Conservation (phyloP, 441 rosid species). For the Bruguiera hainesii region DNA sequence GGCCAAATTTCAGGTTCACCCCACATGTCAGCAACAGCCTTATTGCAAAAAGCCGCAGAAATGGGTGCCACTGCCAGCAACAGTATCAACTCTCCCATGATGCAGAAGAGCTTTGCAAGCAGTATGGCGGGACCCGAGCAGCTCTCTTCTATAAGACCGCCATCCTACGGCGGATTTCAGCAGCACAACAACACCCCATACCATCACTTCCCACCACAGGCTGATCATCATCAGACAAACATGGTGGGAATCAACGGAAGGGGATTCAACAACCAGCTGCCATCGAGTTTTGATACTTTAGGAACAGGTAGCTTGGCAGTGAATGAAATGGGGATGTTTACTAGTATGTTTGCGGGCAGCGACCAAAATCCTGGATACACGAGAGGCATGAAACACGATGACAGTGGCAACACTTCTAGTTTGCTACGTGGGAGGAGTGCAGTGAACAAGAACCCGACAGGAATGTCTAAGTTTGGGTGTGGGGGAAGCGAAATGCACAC, state of each 20-base stretch:
- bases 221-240: constrained; percentile 23
- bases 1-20: constrained; percentile 29
- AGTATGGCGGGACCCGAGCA: constrained; percentile 45
- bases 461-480: constrained; percentile 27
- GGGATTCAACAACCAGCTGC: constrained; percentile 31
- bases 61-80: constrained; percentile 63
- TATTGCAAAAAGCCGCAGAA: constrained; percentile 58
- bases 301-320: constrained; percentile 23
- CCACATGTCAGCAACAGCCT: constrained; percentile 56
- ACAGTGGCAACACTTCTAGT: constrained; percentile 17
- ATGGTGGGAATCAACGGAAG: constrained; percentile 32
- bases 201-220: constrained; percentile 27
- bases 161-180: constrained; percentile 24
- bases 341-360: constrained; percentile 34
- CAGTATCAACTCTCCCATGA: constrained; percentile 61
- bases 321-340: constrained; percentile 44
- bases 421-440: constrained; percentile 29
- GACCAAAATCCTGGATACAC: constrained; percentile 32
- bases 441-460: constrained; percentile 18
- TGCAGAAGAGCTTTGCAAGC: constrained; percentile 55
- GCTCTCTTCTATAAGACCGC: constrained; percentile 29
- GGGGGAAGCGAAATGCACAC: constrained; percentile 30
- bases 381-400: constrained; percentile 34
- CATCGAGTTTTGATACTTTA: constrained; percentile 31
- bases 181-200: constrained; percentile 28